phyloP scores from a whole-genome alignment of 2,329 filamentous ascomycete genomes.

The Dactylellina cionopaga region DNA sequence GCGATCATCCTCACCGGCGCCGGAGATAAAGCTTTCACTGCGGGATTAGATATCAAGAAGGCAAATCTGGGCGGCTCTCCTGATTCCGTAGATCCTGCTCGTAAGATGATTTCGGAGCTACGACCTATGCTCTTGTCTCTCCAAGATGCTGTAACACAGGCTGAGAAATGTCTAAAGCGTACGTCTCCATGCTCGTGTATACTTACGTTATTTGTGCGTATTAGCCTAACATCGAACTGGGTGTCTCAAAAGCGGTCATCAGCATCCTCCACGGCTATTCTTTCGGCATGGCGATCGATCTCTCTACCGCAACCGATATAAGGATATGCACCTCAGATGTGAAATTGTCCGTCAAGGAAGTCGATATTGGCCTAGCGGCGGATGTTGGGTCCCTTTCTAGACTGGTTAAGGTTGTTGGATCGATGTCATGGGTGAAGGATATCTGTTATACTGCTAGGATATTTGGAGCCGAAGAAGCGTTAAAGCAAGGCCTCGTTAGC shows the following conservation, averaged over 20 bases:
- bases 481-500: slow-evolving; percentile 75
- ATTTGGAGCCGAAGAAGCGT: slow-evolving; percentile 75
- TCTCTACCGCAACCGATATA: slow-evolving; percentile 75
- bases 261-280: slow-evolving; percentile 79
- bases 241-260: slow-evolving; percentile 72
- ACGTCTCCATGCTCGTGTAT: slow-evolving; percentile 58
- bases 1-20: slow-evolving; percentile 81
- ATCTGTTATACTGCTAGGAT: slow-evolving; percentile 76
- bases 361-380: slow-evolving; percentile 82
- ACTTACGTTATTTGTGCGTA: background rate
- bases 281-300: slow-evolving; percentile 80
- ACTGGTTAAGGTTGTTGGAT: slow-evolving; percentile 77
- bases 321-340: slow-evolving; percentile 71
- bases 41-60: slow-evolving; percentile 80
- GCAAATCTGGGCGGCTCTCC: slow-evolving; percentile 64
- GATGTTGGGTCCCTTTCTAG: slow-evolving; percentile 80
- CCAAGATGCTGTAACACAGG: slow-evolving; percentile 77
- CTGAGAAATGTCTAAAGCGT: slow-evolving; percentile 92
- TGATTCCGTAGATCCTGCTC: slow-evolving; percentile 68
- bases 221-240: background rate
- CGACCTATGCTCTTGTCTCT: slow-evolving; percentile 79
- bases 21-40: slow-evolving; percentile 84
- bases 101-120: slow-evolving; percentile 69
- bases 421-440: slow-evolving; percentile 80
- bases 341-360: slow-evolving; percentile 78